Percentiles rank a stretch among this genome's conserved stretches.
Conservation (phyloP, 495 filamentous ascomycete genomes). For the Daldinia decipiens region DNA sequence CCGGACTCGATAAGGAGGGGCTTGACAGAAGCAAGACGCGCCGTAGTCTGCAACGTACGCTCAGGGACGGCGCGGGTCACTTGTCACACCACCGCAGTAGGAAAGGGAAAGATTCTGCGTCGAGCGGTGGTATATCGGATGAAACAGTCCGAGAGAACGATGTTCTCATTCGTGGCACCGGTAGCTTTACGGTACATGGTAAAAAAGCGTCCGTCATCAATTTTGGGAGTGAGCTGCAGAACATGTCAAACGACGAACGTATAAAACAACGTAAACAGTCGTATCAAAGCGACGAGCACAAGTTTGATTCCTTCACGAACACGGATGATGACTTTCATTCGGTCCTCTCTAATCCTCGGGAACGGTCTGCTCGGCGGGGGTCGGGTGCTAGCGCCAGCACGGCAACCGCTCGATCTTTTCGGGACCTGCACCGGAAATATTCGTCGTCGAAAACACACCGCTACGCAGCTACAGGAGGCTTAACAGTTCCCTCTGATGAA, state of each 20-base stretch:
- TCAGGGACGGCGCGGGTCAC: constrained; percentile 78
- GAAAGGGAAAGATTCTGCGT: constrained; percentile 79
- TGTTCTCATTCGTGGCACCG: constrained; percentile 77
- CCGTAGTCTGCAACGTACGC: constrained; percentile 91
- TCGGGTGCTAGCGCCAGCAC: constrained; percentile 66
- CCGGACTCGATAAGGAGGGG: constrained; percentile 52
- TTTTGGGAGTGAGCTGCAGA: constrained; percentile 89
- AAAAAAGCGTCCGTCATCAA: constrained; percentile 98
- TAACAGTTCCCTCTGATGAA: constrained; percentile 60
- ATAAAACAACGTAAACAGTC: constrained; percentile 60
- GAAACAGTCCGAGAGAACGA: constrained; percentile 70
- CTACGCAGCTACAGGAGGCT: constrained; percentile 42
- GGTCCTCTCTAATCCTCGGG: constrained; percentile 46
- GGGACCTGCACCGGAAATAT: constrained; percentile 63
- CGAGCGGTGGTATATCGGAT: constrained; percentile 68
- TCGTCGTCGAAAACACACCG: constrained; percentile 56
- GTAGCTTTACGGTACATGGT: constrained; percentile 94
- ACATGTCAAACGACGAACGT: constrained; percentile 80
- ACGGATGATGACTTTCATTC: constrained; percentile 53
- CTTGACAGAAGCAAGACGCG: constrained; percentile 71
- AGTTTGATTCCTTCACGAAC: constrained; percentile 35
- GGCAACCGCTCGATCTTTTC: constrained; percentile 65
- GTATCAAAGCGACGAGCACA: constrained; percentile 48
- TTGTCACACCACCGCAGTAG: constrained; percentile 74
- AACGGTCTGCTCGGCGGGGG: constrained; percentile 56